Evolutionary conservation across 257 asterid species (phyloP).

Genomic region (Plantago ovata): DNA sequence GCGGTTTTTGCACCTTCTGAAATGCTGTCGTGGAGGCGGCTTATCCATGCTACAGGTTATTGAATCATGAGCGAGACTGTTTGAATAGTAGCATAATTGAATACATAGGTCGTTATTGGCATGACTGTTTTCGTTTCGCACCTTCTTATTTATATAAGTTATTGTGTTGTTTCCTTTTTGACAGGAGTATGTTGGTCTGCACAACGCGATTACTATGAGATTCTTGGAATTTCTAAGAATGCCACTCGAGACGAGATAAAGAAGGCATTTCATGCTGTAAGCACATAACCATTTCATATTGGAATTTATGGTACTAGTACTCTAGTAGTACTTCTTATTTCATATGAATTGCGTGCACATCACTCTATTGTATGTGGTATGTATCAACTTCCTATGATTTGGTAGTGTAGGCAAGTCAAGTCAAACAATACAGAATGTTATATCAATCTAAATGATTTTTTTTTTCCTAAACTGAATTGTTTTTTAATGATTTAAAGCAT

Average conservation of each 20-base stretch:
- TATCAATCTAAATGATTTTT: background rate
- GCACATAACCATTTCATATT: conserved; percentile 22
- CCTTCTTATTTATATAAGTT: background rate
- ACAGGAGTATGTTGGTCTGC: conserved; percentile 46
- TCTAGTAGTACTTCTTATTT: no score
- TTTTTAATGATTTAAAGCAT: no score
- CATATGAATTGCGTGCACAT: no score
- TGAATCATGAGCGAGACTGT: background rate
- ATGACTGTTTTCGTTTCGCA: conserved; percentile 28
- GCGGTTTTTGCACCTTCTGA: conserved; percentile 32
- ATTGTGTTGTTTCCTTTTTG: conserved; percentile 15
- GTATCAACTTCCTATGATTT: background rate
- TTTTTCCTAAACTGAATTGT: background rate
- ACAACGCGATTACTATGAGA: conserved; percentile 62
- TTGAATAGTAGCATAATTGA: background rate
- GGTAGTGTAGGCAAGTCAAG: background rate
- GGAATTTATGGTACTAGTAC: background rate
- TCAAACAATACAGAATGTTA: background rate
- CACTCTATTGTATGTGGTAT: no score
- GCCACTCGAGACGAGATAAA: conserved; percentile 75
- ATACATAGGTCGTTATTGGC: conserved; percentile 10
- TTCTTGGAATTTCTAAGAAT: conserved; percentile 69
- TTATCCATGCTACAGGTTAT: conserved; percentile 78
- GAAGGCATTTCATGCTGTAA: conserved; percentile 80
- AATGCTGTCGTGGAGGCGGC: conserved; percentile 37